Evolutionary conservation across 306 rosid genomes (phyloP), one percentile per base, ranked within the genome.

Genomic region (Boehmeria nivea): DNA sequence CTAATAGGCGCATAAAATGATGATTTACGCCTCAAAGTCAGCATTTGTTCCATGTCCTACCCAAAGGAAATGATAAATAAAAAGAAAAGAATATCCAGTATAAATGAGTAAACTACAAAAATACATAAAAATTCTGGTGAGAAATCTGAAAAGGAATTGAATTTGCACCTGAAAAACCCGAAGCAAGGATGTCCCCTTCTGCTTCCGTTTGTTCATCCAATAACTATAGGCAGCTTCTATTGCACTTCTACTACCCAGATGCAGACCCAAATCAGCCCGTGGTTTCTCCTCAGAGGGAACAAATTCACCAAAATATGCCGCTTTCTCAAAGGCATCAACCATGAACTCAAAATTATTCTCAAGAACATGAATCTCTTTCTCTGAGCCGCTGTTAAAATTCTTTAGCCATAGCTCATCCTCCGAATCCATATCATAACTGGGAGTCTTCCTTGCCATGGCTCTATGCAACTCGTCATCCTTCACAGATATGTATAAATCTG

Each of bases 371-470:
- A 44, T 56, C 43, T 47, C 68, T 39, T 56, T 55, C 50, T 59
- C 43, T 1, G 49, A 70, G 56, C 73, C 73, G 0, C 52, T 3
- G 46, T 83, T 86, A 27, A 81, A 72, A 64, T 68, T 72, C 39
- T 50, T 65, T 22, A 83, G 68, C 94, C 95, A 89, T 46, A 63
- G 73, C 69, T 89, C 97, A 43, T 89, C 97, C 27, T 78, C 95
- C 13, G 81, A 79, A 54, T 89, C 97, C 86, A 89, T 64, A 69
- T 89, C 97, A 65, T 89, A 89, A 51, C 55, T 77, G 1, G 90
- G 81, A 0, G 64, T 63, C 54, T 47, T 67, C 76, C 66, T 83
- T 18, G 75, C 58, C 74, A 81, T 23, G 15, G 83, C 83, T 76
- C 94, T 74, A 19, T 63, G 73, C 53, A 88, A 49, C 79, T 88